These are phyloP conservation scores for Pezicula carpinea DNA, from an alignment of 2,329 filamentous ascomycete genomes.

Conservation along the genomic window DNA sequence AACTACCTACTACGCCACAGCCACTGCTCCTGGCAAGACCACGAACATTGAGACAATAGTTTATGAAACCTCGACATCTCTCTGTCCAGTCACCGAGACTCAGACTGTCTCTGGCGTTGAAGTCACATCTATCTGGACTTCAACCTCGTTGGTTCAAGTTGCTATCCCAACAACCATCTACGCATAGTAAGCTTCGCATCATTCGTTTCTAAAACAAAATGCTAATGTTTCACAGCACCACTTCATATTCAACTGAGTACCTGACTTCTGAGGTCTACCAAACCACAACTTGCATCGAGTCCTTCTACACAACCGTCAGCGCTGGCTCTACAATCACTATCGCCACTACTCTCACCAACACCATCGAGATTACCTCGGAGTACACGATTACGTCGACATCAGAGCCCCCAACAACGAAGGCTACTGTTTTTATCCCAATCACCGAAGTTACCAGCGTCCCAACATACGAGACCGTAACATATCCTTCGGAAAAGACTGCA, in stretches of 20 bases:
- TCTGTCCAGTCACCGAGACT: slow-evolving; percentile 43
- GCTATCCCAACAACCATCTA: slow-evolving; percentile 10
- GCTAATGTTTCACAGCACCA: not conserved
- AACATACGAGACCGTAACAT: slow-evolving; percentile 17
- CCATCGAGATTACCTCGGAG: slow-evolving; percentile 34
- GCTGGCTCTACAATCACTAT: slow-evolving; percentile 36
- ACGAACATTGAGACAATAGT: slow-evolving; percentile 26
- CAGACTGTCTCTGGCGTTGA: slow-evolving; percentile 38
- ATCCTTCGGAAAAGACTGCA: slow-evolving; percentile 18
- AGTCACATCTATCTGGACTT: slow-evolving; percentile 26
- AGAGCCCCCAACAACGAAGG: slow-evolving; percentile 19
- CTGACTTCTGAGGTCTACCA: not conserved
- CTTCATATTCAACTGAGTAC: not conserved
- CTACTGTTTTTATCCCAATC: slow-evolving; percentile 17
- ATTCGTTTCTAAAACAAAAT: not conserved
- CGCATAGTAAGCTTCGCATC: slow-evolving; percentile 8
- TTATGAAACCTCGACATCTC: slow-evolving; percentile 31
- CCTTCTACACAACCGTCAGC: slow-evolving; percentile 28
- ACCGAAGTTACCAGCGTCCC: slow-evolving; percentile 18
- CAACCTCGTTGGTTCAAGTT: slow-evolving; percentile 19
- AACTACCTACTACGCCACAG: slow-evolving; percentile 6
- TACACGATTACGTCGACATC: slow-evolving; percentile 20
- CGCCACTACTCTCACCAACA: slow-evolving; percentile 39
- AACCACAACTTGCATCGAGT: slow-evolving; percentile 1
- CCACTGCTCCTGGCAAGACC: slow-evolving; percentile 7